These are phyloP conservation scores for Melastoma candidum DNA, from an alignment of 441 rosid genomes.

Conservation along the genomic window DNA sequence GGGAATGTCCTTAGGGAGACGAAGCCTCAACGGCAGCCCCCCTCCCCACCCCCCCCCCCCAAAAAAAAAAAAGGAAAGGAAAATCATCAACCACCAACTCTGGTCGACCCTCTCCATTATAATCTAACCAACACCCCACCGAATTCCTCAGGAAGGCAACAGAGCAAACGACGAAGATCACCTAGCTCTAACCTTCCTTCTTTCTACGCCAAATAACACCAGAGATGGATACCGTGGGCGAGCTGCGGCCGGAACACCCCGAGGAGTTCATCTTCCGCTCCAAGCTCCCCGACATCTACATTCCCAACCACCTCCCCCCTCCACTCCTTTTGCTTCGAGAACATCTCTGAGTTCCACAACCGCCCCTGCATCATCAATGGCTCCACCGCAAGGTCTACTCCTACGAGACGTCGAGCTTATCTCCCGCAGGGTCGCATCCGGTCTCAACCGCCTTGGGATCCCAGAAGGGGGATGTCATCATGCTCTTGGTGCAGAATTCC, in stretches of 20 bases:
- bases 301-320: constrained; percentile 37
- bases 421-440: constrained; percentile 40
- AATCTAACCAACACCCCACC: too few species aligned
- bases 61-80: too few species aligned
- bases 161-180: too few species aligned
- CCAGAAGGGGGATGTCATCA: constrained; percentile 42
- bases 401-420: constrained; percentile 43
- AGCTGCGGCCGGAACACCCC: background rate
- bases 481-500: constrained; percentile 55
- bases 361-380: constrained; percentile 56
- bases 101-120: too few species aligned
- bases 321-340: constrained; percentile 30
- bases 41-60: too few species aligned
- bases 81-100: too few species aligned
- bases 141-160: too few species aligned
- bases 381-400: constrained; percentile 26
- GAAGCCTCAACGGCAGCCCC: too few species aligned
- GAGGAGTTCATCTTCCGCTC: constrained; percentile 34
- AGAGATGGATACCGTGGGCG: too few species aligned
- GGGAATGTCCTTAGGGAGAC: too few species aligned
- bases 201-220: too few species aligned
- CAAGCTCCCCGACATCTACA: constrained; percentile 43
- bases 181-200: too few species aligned
- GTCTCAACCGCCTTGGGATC: constrained; percentile 36
- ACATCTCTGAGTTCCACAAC: constrained; percentile 21